Evolutionary conservation across 176 grass and related monocot genomes (phyloP).

Genomic region (Tillandsia fasciculata): DNA sequence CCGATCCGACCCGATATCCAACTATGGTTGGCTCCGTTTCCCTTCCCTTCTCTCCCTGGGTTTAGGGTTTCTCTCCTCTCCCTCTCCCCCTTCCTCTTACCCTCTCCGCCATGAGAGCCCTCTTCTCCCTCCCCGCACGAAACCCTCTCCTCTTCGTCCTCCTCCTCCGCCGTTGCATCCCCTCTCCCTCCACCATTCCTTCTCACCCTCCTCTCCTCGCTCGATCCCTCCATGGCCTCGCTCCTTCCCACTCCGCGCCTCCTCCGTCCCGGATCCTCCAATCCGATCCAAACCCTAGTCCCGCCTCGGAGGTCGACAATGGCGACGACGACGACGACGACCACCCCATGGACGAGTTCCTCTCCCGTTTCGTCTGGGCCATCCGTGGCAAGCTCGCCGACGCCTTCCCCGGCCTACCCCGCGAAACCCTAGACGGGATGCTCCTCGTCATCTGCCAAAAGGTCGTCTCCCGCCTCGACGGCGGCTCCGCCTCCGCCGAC

Average conservation of each 20-base stretch:
- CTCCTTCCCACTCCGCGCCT: conserved; percentile 10
- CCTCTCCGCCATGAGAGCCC: conserved; percentile 40
- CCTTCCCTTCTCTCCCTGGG: background rate
- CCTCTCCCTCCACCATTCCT: conserved; percentile 16
- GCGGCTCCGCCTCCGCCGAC: background rate
- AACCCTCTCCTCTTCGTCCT: conserved; percentile 26
- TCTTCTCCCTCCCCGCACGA: conserved; percentile 31
- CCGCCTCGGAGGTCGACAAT: background rate
- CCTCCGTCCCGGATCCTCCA: conserved; percentile 19
- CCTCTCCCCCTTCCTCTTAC: conserved; percentile 14
- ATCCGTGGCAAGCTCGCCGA: conserved; percentile 27
- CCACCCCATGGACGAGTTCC: conserved; percentile 18
- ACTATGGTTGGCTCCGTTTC: background rate
- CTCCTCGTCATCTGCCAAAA: conserved; percentile 67
- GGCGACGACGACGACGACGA: background rate
- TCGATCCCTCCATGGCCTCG: conserved; percentile 22
- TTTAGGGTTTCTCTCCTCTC: conserved; percentile 11
- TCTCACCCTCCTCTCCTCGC: conserved; percentile 22
- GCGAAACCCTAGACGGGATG: conserved; percentile 64
- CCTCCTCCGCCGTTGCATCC: conserved; percentile 29
- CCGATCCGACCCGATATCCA: background rate
- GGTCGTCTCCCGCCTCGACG: conserved; percentile 39
- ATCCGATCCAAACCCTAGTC: too few relatives aligned
- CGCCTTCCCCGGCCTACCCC: conserved; percentile 15
- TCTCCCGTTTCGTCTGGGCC: conserved; percentile 31